Percentiles rank a stretch among this genome's conserved stretches.
Conservation (phyloP, 345 rosid species). For the Odontarrhena argentea region DNA sequence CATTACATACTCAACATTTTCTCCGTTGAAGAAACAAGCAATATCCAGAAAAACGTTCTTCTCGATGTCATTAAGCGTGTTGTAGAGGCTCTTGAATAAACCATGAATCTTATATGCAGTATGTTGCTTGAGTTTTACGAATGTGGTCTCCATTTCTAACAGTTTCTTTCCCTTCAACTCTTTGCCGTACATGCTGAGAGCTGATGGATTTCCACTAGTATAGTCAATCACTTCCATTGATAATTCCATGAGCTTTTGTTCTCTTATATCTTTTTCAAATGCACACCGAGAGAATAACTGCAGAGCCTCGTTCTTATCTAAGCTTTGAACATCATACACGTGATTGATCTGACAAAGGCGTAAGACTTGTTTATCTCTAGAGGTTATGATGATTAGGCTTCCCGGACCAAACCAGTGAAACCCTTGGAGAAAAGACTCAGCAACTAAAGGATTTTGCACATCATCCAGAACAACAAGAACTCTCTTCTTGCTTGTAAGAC, state of each 20-base stretch:
- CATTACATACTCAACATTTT: conserved; percentile 18
- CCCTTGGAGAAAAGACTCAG: not conserved
- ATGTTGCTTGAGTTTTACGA: conserved; percentile 1
- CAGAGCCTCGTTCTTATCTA: conserved; percentile 13
- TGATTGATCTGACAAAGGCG: not conserved
- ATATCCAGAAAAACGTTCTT: conserved; percentile 29
- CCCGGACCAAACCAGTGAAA: conserved; percentile 24
- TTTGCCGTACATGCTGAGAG: conserved; percentile 20
- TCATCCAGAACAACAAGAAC: conserved; percentile 36
- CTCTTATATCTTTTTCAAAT: not conserved
- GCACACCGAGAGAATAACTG: conserved; percentile 5
- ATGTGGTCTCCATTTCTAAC: not conserved
- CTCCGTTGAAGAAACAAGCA: conserved; percentile 27
- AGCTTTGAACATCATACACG: conserved; percentile 1
- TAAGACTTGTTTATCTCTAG: conserved; percentile 23
- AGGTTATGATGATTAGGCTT: conserved; percentile 27
- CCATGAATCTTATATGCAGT: not conserved
- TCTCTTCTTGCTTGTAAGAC: conserved; percentile 10
- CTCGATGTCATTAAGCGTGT: conserved; percentile 6
- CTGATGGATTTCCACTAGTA: conserved; percentile 36
- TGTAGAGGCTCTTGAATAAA: conserved; percentile 21
- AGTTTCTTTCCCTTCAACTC: not conserved
- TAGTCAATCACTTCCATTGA: conserved; percentile 2
- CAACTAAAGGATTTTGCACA: not conserved
- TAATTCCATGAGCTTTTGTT: not conserved